Evolutionary conservation across 2,329 filamentous ascomycete genomes (phyloP), one percentile per base, ranked within the genome.

Genomic region (Aspergillus spinulosporus): DNA sequence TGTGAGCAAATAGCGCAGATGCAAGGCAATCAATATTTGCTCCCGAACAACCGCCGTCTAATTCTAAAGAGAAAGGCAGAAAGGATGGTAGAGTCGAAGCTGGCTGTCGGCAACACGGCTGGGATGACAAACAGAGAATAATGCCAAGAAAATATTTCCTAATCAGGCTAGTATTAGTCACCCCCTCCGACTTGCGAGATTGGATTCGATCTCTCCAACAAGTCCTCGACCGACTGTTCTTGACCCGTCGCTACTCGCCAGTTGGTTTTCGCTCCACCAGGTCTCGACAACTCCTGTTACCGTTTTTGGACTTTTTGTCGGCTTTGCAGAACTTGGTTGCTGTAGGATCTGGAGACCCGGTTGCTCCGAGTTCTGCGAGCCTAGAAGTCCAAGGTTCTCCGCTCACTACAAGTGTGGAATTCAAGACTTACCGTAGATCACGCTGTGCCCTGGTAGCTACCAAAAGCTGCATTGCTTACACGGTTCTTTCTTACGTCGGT

Each of bases 321-420:
- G 58, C 56, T 58, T 55, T 64, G 59, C 61, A 60, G 61, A 61
- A 62, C 64, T 64, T 59, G 63, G 64, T 66, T 62, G 64, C 60
- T 61, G 49, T 58, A 65, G 59, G 57, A 58, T 60, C 57, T 54
- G 49, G 56, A 53, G 57, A 57, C 59, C 56, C 60, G 55, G 59
- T 62, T 60, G 64, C 65, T 65, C 66, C 66, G 66, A 67, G 64
- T 68, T 68, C 66, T 66, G 58, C 64, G 59, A 64, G 59, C 62
- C 65, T 62, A 51, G 42, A 64, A 64, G 61, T 59, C 62, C 61
- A 56, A 62, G 54, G 59, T 65, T 62, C 62, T 62, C 63, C 64
- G 56, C 59, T 58, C 59, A 48, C 59, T 52, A 59, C 52, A 52
- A 57, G 45, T 51, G 53, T 61, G 54, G 44, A 48, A 46, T 59